Base-by-base conservation (phyloP, 306 rosid genomes). In the Lathyrus sativus region DNA sequence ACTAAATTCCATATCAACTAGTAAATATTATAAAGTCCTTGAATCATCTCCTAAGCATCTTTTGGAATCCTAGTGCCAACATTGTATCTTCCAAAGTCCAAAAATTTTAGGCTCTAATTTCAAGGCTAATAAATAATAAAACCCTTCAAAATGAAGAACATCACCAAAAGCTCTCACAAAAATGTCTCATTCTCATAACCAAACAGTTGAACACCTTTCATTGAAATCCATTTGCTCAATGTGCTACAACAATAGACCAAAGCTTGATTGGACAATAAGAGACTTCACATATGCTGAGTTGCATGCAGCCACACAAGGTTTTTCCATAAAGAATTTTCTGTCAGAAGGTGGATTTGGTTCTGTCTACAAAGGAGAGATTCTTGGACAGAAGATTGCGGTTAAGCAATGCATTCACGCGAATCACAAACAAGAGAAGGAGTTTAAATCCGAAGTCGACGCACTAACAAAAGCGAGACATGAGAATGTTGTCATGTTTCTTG, bases 341-440 rank as follows among this genome's bases (percentile, higher is more conserved):
- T 88, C 95, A 13, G 95, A 90, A 86, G 97, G 97, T n/a, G 97
- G 97, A 24, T 88, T 86, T 72, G 95, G 97, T 63, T 74, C 83
- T 26, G 97, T 88, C 19, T 90, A 49, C 58, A 84, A 11, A 67
- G 95, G 95, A 9, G 66, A 51, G 66, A 45, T 86, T 2, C 3
- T 62, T 35, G 95, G 90, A 26, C 3, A 82, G 9, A 82, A 74
- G 63, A 82, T 90, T 74, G 95, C 92, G 35, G 95, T 90, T 37
- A 90, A 90, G 76, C 88, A 76, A 65, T 91, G 81, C 24, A 76
- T 68, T 31, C 78, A 39, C 11, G 84, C 83, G 61, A 90, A 83
- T 69, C 39, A 19, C n/a, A 88, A 88, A 76, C 88, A 84, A 44
- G 95, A 86, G 61, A 80, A 78, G 72, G 95, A 90, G 61, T 90